phyloP scores from a whole-genome alignment of 768 basidiomycete genomes.

The Galerina marginata region DNA sequence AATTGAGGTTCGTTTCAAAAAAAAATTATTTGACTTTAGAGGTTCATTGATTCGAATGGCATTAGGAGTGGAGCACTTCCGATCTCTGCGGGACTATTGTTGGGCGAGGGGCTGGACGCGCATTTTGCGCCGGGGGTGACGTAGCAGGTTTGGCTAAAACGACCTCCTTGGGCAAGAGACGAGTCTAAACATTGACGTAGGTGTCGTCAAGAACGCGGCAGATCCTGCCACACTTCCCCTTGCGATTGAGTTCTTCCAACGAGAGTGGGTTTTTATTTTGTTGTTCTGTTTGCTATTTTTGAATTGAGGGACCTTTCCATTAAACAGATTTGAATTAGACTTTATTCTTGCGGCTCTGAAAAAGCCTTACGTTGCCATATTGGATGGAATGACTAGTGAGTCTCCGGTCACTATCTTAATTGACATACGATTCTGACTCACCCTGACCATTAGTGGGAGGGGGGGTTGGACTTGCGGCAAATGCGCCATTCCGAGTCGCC shows the following conservation, averaged over 20 bases:
- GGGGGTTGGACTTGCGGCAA: constrained; percentile 85
- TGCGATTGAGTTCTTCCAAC: constrained; percentile 89
- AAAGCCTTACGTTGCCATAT: constrained; percentile 90
- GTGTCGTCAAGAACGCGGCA: constrained; percentile 57
- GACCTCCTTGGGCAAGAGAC: background rate
- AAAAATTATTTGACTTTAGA: constrained; percentile 8
- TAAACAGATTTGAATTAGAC: constrained; percentile 77
- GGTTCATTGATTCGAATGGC: constrained; percentile 9
- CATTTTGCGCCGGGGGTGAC: constrained; percentile 96
- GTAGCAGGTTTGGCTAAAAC: constrained; percentile 72
- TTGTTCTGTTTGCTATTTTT: constrained; percentile 15
- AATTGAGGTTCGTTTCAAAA: constrained; percentile 61
- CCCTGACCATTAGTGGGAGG: constrained; percentile 77
- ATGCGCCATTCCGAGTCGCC: constrained; percentile 89
- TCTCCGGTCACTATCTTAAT: constrained; percentile 52
- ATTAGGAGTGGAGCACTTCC: constrained; percentile 76
- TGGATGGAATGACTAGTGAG: constrained; percentile 93
- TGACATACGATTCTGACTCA: constrained; percentile 10
- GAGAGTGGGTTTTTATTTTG: constrained; percentile 63
- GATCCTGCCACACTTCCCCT: constrained; percentile 55
- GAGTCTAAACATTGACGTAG: constrained; percentile 37
- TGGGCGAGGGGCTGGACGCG: constrained; percentile 71
- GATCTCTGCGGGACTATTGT: constrained; percentile 75
- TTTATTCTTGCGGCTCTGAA: constrained; percentile 68
- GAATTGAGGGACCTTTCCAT: constrained; percentile 1